Conservation (phyloP, 2,329 filamentous ascomycete genomes). For the Botrytis hyacinthi region DNA sequence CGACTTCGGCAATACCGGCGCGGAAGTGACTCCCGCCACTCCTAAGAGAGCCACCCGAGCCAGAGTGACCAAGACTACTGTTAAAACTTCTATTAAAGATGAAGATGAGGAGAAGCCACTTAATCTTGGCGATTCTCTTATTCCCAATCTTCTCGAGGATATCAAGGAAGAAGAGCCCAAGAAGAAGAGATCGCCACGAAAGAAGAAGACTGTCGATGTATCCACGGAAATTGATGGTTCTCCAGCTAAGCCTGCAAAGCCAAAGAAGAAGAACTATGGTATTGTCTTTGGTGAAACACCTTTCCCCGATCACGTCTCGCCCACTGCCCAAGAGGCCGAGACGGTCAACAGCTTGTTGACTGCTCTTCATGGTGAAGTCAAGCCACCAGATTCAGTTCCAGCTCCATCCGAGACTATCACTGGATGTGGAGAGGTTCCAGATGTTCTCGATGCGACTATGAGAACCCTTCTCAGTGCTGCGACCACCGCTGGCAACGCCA, state of each 20-base stretch:
- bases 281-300: constrained; percentile 58
- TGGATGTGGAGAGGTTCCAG: constrained; percentile 61
- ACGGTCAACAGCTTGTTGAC: constrained; percentile 66
- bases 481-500: constrained; percentile 53
- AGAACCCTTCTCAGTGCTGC: constrained; percentile 53
- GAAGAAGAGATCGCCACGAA: constrained; percentile 23
- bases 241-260: constrained; percentile 22
- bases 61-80: not conserved
- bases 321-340: constrained; percentile 67
- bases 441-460: constrained; percentile 53
- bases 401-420: constrained; percentile 68
- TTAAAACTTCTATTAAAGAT: not conserved
- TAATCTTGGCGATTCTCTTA: constrained; percentile 3
- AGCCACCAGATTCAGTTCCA: constrained; percentile 64
- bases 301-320: constrained; percentile 64
- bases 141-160: not conserved
- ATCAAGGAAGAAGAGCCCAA: constrained; percentile 19
- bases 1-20: not conserved
- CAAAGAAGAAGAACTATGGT: constrained; percentile 48
- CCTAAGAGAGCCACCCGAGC: not conserved
- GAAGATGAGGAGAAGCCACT: constrained; percentile 15
- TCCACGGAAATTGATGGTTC: not conserved
- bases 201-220: constrained; percentile 19
- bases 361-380: constrained; percentile 62
- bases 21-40: not conserved